Evolutionary conservation across 495 filamentous ascomycete genomes (phyloP), one percentile per base, ranked within the genome.

Genomic region (Platismatia glauca): DNA sequence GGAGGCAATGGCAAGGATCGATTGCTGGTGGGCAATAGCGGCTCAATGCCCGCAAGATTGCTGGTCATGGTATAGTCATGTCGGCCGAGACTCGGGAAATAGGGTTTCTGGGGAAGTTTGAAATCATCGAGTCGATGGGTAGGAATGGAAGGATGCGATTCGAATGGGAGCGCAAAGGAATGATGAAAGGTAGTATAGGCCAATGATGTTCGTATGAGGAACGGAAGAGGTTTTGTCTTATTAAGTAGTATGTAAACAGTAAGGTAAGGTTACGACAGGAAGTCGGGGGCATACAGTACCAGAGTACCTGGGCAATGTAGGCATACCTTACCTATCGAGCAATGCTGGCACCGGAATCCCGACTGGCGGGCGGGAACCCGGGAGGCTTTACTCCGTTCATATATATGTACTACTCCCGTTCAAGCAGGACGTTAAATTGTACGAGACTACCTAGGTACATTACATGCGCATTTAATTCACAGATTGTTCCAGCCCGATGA

Each of bases 11-110:
- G 59, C 38, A 68, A 55, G 29, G 39, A 52, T 34, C 57, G 52
- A 31, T 35, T 60, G 57, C 52, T 29, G 37, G 18, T 18, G 31
- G 57, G 27, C 31, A 56, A 60, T 53, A 57, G 58, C 38, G 52
- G 46, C 48, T 63, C 58, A 62, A 39, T 38, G 60, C 24, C 60
- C 35, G 56, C 24, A 37, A 43, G 41, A 37, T 65, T 48, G 43
- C 56, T 66, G 57, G 64, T 68, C 66, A 68, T 68, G 57, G 66
- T 57, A 58, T 57, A 46, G 63, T 67, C 66, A 67, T 67, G 41
- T 62, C 59, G 59, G 38, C 63, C 52, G 53, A 55, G 39, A 37
- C 1, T 57, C 35, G 39, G 20, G 41, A 31, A 39, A 24, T 57
- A 43, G 22, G 18, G 39, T 35, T 57, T 57, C 13, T 34, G 20